Percentiles rank a stretch among this genome's conserved stretches.
phyloP scores from a whole-genome alignment of 2,329 filamentous ascomycete genomes.

The Fusarium cicatricum region DNA sequence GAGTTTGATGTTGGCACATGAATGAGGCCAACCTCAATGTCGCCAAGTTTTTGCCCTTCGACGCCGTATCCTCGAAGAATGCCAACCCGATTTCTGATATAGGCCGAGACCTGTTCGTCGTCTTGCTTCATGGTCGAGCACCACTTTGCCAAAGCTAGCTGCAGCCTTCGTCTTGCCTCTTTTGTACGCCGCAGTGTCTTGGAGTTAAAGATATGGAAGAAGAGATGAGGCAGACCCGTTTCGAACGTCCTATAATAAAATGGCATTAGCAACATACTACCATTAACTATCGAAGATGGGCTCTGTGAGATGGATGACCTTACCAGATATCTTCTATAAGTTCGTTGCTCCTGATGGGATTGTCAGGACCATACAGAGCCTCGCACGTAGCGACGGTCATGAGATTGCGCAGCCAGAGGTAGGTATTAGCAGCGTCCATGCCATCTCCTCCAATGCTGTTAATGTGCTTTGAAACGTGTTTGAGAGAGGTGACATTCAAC shows the following conservation, averaged over 20 bases:
- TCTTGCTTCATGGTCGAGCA: neutral
- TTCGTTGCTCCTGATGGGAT: neutral
- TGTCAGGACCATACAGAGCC: neutral
- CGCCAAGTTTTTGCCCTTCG: neutral
- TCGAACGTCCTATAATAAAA: neutral
- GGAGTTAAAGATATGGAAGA: neutral
- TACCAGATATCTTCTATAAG: neutral
- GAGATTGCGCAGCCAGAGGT: constrained; percentile 1
- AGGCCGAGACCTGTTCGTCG: constrained; percentile 5
- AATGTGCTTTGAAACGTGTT: neutral
- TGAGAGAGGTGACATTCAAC: neutral
- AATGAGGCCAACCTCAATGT: constrained; percentile 4
- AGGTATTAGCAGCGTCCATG: neutral
- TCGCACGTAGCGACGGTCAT: constrained; percentile 1
- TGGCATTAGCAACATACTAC: no score
- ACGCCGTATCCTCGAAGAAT: constrained; percentile 3
- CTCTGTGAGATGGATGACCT: neutral
- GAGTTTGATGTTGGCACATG: constrained; percentile 13
- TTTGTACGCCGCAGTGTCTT: neutral
- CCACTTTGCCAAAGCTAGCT: neutral
- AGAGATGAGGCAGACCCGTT: neutral
- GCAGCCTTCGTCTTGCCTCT: neutral
- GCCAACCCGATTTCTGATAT: neutral
- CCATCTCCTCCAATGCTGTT: neutral
- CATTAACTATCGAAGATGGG: neutral